Evolutionary conservation across 2,329 filamentous ascomycete genomes (phyloP).

Genomic region (Diaporthe citrichinensis): DNA sequence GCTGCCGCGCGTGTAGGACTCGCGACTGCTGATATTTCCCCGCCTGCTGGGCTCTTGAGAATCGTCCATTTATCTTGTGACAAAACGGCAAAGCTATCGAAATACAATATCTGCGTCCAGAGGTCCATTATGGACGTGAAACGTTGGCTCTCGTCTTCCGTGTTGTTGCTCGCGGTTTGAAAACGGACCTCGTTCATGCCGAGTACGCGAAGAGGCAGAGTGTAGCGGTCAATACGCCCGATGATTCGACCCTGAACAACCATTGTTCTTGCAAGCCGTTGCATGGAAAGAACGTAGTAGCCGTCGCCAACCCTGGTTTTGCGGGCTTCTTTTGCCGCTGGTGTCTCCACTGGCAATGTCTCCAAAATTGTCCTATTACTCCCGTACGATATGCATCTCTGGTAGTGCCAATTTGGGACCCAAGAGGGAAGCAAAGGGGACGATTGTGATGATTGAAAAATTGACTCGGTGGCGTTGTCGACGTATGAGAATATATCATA

Average conservation of each 20-base stretch:
- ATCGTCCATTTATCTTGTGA: background rate
- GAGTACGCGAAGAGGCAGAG: background rate
- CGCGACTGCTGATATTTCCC: background rate
- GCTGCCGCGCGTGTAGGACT: background rate
- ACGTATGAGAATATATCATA: constrained; percentile 11
- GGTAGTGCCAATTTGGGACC: constrained; percentile 16
- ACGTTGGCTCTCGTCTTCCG: background rate
- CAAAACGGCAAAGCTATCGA: background rate
- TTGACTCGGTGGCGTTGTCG: background rate
- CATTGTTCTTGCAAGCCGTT: background rate
- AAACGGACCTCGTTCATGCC: background rate
- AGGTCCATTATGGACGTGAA: background rate
- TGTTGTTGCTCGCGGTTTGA: background rate
- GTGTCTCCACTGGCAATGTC: background rate
- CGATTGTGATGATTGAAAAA: background rate
- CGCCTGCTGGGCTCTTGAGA: background rate
- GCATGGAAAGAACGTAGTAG: background rate
- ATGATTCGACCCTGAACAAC: background rate
- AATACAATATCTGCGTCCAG: background rate
- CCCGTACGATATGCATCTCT: background rate
- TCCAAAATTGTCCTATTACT: constrained; percentile 17
- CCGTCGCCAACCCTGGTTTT: background rate
- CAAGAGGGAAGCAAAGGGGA: background rate
- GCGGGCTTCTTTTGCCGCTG: background rate
- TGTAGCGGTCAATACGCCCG: constrained; percentile 9